Evolutionary conservation across 169 alveolate genomes (phyloP), one percentile per base, ranked within the genome.

Genomic region (Plasmodium vivax): DNA sequence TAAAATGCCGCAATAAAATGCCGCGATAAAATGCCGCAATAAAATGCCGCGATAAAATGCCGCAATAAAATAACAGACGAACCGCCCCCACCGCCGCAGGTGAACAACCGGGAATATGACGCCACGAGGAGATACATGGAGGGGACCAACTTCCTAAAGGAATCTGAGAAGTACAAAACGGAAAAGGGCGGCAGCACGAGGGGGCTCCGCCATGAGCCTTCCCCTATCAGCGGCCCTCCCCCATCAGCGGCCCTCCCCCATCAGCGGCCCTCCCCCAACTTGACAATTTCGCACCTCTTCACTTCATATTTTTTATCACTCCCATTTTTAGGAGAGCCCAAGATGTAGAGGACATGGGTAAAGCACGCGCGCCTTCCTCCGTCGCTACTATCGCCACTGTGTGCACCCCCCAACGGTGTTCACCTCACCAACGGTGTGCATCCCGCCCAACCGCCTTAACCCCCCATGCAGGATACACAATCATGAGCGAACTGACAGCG

Each of bases 311-410:
- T 68, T 68, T 68, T 8, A 51, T 12, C 62, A 51, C 8, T 19
- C 34, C 9, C 23, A 14, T 12, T 19, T 88, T 88, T 88, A 88
- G 94, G 94, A 79, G 90, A 79, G 94, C 94, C 47, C 94, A 88
- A 88, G 94, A 88, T 88, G 88, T 88, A 10, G 94, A 88, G 38
- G 94, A 88, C 41, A 88, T 88, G 83, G 94, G 94, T 88, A 10
- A 56, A 68, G 47, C 19, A 79, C 27, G 30, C 9, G 45, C 32
- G 23, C 38, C 41, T 36, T 34, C 30, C 41, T 8, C 2, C 74
- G 62, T 82, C 68, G 56, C 62, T 82, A 12, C 32, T 23, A n/a
- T 36, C 43, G 32, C 7, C 19, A 2, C 75, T n/a, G 14, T 43
- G 2, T 81, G n/a, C 72, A 74, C 30, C 16, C 45, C 23, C 41